phyloP scores from a whole-genome alignment of 176 grass and related monocot species.

The Rhynchospora tenuis region DNA sequence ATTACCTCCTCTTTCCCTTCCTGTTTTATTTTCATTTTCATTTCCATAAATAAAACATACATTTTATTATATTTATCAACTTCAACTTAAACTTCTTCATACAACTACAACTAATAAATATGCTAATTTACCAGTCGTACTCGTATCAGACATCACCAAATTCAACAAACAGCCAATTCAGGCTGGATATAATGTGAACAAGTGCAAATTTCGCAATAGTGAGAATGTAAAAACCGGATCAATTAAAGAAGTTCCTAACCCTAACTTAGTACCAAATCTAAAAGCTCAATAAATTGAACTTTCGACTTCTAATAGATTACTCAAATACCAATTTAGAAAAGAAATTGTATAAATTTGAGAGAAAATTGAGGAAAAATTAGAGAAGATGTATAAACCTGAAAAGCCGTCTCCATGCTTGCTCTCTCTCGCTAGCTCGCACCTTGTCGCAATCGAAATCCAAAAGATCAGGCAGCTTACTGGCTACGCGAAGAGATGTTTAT shows the following conservation, averaged over 20 bases:
- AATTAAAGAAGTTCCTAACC: neutral
- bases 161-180: neutral
- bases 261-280: too few species aligned
- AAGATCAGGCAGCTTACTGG: neutral
- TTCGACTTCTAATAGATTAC: neutral
- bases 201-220: neutral
- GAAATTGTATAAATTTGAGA: neutral
- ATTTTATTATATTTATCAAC: neutral
- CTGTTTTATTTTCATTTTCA: constrained; percentile 22
- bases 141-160: neutral
- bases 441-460: neutral
- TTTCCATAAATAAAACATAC: neutral
- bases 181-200: neutral
- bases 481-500: neutral
- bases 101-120: neutral
- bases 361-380: neutral
- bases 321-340: neutral
- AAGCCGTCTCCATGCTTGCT: constrained; percentile 12
- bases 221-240: neutral
- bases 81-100: neutral
- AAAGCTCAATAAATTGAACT: neutral
- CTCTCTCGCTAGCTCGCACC: neutral
- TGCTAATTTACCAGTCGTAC: neutral
- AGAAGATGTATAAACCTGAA: constrained; percentile 12
- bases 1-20: constrained; percentile 89